These are phyloP conservation scores for Nakaseomyces bracarensis DNA, from an alignment of 1,139 yeast genomes.

Conservation along the genomic window DNA sequence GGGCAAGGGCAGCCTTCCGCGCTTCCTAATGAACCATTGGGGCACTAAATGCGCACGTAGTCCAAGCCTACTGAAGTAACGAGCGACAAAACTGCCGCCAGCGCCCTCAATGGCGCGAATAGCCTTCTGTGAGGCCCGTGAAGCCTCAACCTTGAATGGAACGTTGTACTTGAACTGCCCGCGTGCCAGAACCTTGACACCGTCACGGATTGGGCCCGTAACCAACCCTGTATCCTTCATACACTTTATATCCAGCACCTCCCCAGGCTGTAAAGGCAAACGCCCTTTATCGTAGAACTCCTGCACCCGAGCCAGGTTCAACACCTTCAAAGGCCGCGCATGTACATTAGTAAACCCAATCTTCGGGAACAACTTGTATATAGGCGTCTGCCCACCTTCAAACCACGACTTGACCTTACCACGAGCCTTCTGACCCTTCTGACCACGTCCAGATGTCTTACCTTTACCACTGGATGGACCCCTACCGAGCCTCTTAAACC, in stretches of 20 bases:
- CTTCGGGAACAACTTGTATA: slow-evolving; percentile 80
- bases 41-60: slow-evolving; percentile 74
- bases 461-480: slow-evolving; percentile 94
- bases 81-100: slow-evolving; percentile 69
- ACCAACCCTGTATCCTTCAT: slow-evolving; percentile 63
- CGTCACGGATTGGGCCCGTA: slow-evolving; percentile 65
- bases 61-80: slow-evolving; percentile 58
- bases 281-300: slow-evolving; percentile 61
- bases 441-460: slow-evolving; percentile 96
- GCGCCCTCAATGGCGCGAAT: slow-evolving; percentile 60
- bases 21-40: slow-evolving; percentile 52
- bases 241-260: slow-evolving; percentile 55
- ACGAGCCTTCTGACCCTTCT: slow-evolving; percentile 97
- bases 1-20: slow-evolving; percentile 73
- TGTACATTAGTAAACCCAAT: slow-evolving; percentile 69
- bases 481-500: slow-evolving; percentile 77
- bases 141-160: slow-evolving; percentile 69
- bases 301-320: slow-evolving; percentile 53
- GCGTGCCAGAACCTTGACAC: slow-evolving; percentile 71
- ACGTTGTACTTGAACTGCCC: slow-evolving; percentile 51
- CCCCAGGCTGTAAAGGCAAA: slow-evolving; percentile 54
- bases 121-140: slow-evolving; percentile 70
- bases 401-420: slow-evolving; percentile 86
- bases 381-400: slow-evolving; percentile 99
- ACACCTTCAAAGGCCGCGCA: slow-evolving; percentile 41